A percentile compares a stretch with the other conserved stretches of the same genome.
These are phyloP conservation scores for Amphichorda felina DNA, from an alignment of 2,329 filamentous ascomycete species.

Conservation along the genomic window DNA sequence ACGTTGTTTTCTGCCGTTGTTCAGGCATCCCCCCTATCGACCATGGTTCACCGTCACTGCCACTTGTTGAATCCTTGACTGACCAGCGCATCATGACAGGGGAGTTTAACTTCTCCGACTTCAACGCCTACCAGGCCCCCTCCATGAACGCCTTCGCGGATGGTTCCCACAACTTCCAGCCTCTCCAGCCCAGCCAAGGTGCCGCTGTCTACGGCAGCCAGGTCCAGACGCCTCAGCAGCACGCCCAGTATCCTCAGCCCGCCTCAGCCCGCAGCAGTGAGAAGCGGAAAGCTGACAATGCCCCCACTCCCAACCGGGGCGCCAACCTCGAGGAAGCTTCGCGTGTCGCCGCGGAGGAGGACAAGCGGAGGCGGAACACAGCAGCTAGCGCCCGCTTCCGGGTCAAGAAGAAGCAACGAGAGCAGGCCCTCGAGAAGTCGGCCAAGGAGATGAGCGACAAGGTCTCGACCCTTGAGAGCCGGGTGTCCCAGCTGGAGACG, in stretches of 20 bases:
- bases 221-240: conserved; percentile 12
- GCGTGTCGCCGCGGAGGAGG: conserved; percentile 69
- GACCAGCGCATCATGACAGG: conserved; percentile 24
- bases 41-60: neutral
- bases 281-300: conserved; percentile 30
- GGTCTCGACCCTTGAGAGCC: conserved; percentile 59
- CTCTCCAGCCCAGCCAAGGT: conserved; percentile 40
- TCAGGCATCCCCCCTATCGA: neutral
- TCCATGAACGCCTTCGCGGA: conserved; percentile 30
- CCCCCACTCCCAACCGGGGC: conserved; percentile 18
- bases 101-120: conserved; percentile 46
- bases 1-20: neutral
- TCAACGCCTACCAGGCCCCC: conserved; percentile 38
- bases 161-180: conserved; percentile 27
- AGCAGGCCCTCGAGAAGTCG: conserved; percentile 71
- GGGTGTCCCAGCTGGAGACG: conserved; percentile 66
- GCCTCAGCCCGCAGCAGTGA: conserved; percentile 20
- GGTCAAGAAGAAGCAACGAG: conserved; percentile 92
- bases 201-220: conserved; percentile 27
- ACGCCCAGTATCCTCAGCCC: conserved; percentile 16
- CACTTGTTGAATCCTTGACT: neutral
- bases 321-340: conserved; percentile 56
- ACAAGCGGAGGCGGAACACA: conserved; percentile 82
- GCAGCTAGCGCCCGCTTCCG: conserved; percentile 82
- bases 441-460: conserved; percentile 79